Conservation (phyloP, 164 flowering plant species). For the Vitis rotundifolia region DNA sequence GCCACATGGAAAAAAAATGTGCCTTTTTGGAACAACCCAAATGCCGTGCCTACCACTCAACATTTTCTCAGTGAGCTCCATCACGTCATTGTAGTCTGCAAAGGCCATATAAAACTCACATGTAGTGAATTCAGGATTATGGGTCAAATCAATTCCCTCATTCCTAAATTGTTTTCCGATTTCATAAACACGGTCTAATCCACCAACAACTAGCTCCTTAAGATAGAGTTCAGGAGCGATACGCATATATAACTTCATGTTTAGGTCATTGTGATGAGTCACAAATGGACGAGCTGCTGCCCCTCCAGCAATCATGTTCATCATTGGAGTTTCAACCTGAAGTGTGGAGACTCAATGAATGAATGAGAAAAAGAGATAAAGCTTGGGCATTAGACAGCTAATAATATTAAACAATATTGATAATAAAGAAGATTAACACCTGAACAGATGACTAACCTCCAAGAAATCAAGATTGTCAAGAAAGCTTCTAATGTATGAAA, state of each 20-base stretch:
- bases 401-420: not conserved
- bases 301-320: slow-evolving; percentile 99
- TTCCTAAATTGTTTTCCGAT: slow-evolving; percentile 96
- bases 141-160: slow-evolving; percentile 96
- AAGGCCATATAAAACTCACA: slow-evolving; percentile 98
- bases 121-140: slow-evolving; percentile 94
- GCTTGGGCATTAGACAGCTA: not conserved
- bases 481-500: slow-evolving; percentile 58
- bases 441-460: slow-evolving; percentile 59
- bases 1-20: not conserved
- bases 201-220: slow-evolving; percentile 92
- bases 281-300: slow-evolving; percentile 97
- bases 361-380: not conserved
- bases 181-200: slow-evolving; percentile 88
- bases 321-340: slow-evolving; percentile 99
- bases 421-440: not conserved
- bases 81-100: slow-evolving; percentile 92
- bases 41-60: slow-evolving; percentile 59
- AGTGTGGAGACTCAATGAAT: not conserved
- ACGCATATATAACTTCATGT: slow-evolving; percentile 84
- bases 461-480: slow-evolving; percentile 76
- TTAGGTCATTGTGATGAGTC: slow-evolving; percentile 86
- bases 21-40: not conserved
- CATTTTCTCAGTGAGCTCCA: slow-evolving; percentile 86
- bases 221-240: slow-evolving; percentile 96